phyloP scores from a whole-genome alignment of 805 yeast genomes.

The Sugiyamaella smithiae region DNA sequence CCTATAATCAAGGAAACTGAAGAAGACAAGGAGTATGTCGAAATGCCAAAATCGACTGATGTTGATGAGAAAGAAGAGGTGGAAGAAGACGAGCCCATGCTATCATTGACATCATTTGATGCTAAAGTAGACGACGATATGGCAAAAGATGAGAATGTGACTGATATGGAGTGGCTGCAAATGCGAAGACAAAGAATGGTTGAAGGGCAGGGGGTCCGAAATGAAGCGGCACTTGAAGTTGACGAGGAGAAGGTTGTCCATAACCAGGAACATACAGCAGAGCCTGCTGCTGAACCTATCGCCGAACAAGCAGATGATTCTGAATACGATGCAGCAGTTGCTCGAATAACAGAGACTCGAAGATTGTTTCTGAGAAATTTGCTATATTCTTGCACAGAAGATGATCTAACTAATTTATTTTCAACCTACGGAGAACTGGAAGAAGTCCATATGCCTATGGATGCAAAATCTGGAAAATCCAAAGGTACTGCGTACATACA shows the following conservation, averaged over 20 bases:
- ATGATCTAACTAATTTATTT: conserved; percentile 69
- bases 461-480: conserved; percentile 82
- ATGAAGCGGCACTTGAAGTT: conserved; percentile 13
- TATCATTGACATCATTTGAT: conserved; percentile 6
- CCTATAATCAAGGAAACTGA: conserved; percentile 39
- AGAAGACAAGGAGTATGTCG: conserved; percentile 43
- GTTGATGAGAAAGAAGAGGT: conserved; percentile 42
- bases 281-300: conserved; percentile 26
- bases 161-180: conserved; percentile 87
- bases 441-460: conserved; percentile 91
- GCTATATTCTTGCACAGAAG: conserved; percentile 72
- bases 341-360: conserved; percentile 60
- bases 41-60: conserved; percentile 12
- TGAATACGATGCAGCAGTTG: conserved; percentile 46
- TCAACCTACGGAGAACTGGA: conserved; percentile 64
- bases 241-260: conserved; percentile 10
- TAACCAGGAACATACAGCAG: conserved; percentile 12
- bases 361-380: conserved; percentile 87
- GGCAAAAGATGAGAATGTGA: conserved; percentile 51
- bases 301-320: conserved; percentile 5
- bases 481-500: conserved; percentile 90
- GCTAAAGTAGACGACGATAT: conserved; percentile 27
- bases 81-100: conserved; percentile 36
- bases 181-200: conserved; percentile 68
- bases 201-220: conserved; percentile 43